Percentiles rank a stretch among this genome's conserved stretches.
phyloP scores from a whole-genome alignment of 2,329 filamentous ascomycete genomes.

The Penicillium sp. region DNA sequence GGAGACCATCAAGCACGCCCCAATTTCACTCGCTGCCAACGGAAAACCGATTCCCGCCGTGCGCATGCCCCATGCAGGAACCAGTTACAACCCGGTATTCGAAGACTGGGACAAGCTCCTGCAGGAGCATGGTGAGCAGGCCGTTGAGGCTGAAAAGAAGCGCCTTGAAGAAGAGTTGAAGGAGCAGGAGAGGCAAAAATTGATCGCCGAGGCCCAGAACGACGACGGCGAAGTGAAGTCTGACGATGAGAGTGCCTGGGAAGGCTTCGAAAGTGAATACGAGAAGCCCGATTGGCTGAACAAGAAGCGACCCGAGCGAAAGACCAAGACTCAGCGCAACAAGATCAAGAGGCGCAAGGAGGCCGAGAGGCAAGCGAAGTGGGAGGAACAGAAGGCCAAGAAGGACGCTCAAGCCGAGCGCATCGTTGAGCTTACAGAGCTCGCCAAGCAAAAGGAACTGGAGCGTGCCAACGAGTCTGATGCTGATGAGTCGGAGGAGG shows the following conservation, averaged over 20 bases:
- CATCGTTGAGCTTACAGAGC: slow-evolving; percentile 71
- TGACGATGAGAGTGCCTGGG: slow-evolving; percentile 92
- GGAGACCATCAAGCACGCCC: slow-evolving; percentile 73
- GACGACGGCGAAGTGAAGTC: slow-evolving; percentile 76
- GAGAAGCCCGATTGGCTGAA: slow-evolving; percentile 70
- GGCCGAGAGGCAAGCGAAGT: slow-evolving; percentile 76
- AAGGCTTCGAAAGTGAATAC: slow-evolving; percentile 81
- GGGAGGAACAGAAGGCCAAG: slow-evolving; percentile 76
- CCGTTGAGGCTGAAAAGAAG: slow-evolving; percentile 77
- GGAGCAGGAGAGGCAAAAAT: slow-evolving; percentile 71
- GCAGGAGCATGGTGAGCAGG: slow-evolving; percentile 75
- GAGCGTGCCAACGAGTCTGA: slow-evolving; percentile 49
- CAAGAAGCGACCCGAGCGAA: slow-evolving; percentile 79
- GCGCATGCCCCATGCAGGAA: slow-evolving; percentile 76
- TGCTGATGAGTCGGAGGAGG: slow-evolving; percentile 55
- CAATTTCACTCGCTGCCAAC: slow-evolving; percentile 80
- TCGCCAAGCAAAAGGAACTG: slow-evolving; percentile 56
- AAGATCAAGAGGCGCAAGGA: slow-evolving; percentile 87
- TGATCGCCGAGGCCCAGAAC: slow-evolving; percentile 74
- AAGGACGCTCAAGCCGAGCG: slow-evolving; percentile 73
- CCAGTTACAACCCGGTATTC: slow-evolving; percentile 91
- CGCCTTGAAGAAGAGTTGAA: slow-evolving; percentile 71
- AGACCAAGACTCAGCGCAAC: slow-evolving; percentile 86
- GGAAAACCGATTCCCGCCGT: slow-evolving; percentile 83
- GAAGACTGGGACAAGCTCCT: slow-evolving; percentile 83